A percentile compares a stretch with the other conserved stretches of the same genome.
These are phyloP conservation scores for Lophiotrema nucula DNA, from an alignment of 495 filamentous ascomycete species.

Conservation along the genomic window DNA sequence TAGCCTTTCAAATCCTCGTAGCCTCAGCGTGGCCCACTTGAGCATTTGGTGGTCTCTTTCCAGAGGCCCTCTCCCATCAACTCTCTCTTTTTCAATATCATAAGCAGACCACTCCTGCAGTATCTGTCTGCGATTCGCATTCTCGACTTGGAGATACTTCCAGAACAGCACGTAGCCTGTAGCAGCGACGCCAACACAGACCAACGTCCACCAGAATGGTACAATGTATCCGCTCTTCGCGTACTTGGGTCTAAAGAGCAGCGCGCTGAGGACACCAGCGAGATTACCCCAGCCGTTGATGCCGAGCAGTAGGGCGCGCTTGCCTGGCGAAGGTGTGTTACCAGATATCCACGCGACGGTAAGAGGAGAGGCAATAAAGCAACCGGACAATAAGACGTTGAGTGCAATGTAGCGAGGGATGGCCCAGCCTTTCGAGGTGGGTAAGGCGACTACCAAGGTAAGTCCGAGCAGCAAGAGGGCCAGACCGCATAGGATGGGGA, in stretches of 20 bases:
- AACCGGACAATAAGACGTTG: conserved; percentile 55
- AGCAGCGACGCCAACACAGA: conserved; percentile 43
- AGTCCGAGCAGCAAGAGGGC: conserved; percentile 49
- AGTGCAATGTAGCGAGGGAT: conserved; percentile 50
- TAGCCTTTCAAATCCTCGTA: neutral
- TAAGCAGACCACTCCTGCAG: conserved; percentile 31
- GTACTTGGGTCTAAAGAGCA: conserved; percentile 51
- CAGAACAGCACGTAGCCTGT: conserved; percentile 45
- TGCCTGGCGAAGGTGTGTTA: conserved; percentile 56
- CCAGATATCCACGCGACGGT: conserved; percentile 58
- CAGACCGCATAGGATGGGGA: conserved; percentile 52
- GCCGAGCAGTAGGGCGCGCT: conserved; percentile 54
- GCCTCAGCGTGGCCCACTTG: neutral
- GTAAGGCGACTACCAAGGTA: conserved; percentile 42
- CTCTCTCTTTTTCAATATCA: conserved; percentile 30
- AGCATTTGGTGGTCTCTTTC: conserved; percentile 1
- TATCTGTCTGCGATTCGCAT: conserved; percentile 35
- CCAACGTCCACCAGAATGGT: conserved; percentile 48
- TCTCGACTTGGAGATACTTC: conserved; percentile 40
- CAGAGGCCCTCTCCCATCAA: conserved; percentile 20
- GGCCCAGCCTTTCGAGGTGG: conserved; percentile 34
- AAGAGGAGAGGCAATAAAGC: conserved; percentile 54
- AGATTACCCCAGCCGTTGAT: conserved; percentile 63
- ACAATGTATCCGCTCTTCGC: conserved; percentile 34
- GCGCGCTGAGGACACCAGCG: conserved; percentile 51